Evolutionary conservation across 768 basidiomycete species (phyloP).

Genomic region (Coprinopsis marcescibilis): DNA sequence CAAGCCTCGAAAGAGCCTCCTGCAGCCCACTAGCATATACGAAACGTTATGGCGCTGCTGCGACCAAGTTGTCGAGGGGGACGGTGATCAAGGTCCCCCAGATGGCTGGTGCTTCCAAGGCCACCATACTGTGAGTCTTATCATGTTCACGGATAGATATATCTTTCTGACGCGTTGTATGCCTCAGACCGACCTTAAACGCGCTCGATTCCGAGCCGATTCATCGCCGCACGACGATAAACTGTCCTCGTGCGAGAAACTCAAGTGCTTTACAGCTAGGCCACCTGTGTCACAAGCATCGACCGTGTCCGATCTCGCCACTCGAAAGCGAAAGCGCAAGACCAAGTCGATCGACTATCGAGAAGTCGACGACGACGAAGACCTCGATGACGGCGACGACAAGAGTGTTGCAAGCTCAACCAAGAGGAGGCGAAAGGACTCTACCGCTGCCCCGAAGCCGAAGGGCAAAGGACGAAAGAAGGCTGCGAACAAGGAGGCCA

Average conservation of each 20-base stretch:
- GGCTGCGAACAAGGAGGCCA: neutral
- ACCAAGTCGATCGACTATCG: conserved; percentile 1
- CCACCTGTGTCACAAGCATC: conserved; percentile 48
- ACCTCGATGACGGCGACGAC: conserved; percentile 1
- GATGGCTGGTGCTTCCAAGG: conserved; percentile 89
- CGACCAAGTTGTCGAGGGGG: conserved; percentile 63
- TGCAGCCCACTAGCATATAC: conserved; percentile 17
- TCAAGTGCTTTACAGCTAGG: conserved; percentile 6
- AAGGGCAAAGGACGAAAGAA: neutral
- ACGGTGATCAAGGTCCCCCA: conserved; percentile 77
- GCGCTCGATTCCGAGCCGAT: conserved; percentile 75
- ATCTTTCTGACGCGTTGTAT: conserved; percentile 5
- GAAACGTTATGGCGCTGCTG: conserved; percentile 72
- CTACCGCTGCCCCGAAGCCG: conserved; percentile 2
- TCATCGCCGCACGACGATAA: conserved; percentile 65
- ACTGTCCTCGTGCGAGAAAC: conserved; percentile 49
- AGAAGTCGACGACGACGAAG: conserved; percentile 6
- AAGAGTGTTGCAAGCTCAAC: conserved; percentile 10
- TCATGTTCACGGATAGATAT: conserved; percentile 11
- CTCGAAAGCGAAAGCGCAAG: conserved; percentile 22
- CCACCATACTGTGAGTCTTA: conserved; percentile 57
- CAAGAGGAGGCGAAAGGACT: conserved; percentile 1
- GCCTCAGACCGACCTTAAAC: conserved; percentile 59
- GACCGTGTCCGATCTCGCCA: conserved; percentile 21
- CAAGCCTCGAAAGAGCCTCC: neutral